Evolutionary conservation across 345 rosid species (phyloP).

Genomic region (Syzygium aqueum): DNA sequence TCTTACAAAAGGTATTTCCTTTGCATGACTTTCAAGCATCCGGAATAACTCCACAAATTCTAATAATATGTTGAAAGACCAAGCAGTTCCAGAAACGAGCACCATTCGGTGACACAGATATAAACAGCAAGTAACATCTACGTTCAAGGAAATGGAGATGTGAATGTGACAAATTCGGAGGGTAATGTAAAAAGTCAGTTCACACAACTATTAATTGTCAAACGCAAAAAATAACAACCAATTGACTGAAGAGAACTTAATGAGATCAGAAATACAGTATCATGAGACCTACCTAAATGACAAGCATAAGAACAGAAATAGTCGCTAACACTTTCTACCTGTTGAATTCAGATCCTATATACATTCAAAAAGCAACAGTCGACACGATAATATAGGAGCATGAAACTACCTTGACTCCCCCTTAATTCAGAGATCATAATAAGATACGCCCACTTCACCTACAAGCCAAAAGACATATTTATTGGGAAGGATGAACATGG

Average conservation of each 20-base stretch:
- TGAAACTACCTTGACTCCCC: slow-evolving; percentile 98
- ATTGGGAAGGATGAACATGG: slow-evolving; percentile 69
- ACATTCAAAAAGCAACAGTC: slow-evolving; percentile 6
- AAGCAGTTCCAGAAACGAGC: neutral
- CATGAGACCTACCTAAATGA: neutral
- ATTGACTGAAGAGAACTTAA: neutral
- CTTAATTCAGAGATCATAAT: slow-evolving; percentile 97
- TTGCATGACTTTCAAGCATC: neutral
- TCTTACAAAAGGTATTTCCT: neutral
- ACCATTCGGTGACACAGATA: neutral
- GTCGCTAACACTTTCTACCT: neutral
- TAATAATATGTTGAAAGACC: neutral
- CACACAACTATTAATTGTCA: neutral
- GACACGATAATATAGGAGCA: slow-evolving; percentile 20
- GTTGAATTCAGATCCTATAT: neutral
- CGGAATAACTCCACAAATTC: neutral
- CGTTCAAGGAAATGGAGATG: neutral
- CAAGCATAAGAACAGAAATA: neutral
- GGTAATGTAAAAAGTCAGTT: neutral
- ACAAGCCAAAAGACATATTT: slow-evolving; percentile 93
- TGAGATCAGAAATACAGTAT: neutral
- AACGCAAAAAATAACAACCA: neutral
- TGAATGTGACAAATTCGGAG: neutral
- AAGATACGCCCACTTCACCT: slow-evolving; percentile 99
- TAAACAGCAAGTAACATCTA: neutral